phyloP scores from a whole-genome alignment of 306 rosid genomes.

The Trichosanthes cucumerina region DNA sequence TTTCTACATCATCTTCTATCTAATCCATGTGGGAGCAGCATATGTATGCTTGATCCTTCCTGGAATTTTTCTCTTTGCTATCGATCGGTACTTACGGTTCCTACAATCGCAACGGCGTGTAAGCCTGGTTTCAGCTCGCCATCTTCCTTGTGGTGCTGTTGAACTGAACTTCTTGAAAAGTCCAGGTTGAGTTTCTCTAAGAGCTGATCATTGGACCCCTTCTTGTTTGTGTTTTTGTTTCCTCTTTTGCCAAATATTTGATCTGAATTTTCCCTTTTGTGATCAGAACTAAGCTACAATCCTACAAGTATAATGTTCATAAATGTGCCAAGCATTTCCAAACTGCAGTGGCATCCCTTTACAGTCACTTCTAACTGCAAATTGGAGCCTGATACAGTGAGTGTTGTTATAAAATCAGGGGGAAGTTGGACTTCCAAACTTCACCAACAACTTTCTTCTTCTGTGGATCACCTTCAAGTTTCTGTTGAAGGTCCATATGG shows the following conservation, averaged over 20 bases:
- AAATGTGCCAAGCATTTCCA: slow-evolving; percentile 59
- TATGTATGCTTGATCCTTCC: slow-evolving; percentile 50
- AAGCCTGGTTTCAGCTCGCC: slow-evolving; percentile 37
- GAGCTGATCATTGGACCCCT: neutral
- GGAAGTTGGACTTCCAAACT: slow-evolving; percentile 60
- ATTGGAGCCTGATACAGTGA: slow-evolving; percentile 36
- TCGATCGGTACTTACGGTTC: slow-evolving; percentile 51
- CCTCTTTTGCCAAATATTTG: neutral
- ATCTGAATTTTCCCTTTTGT: neutral
- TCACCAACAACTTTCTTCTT: slow-evolving; percentile 29
- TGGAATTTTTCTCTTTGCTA: slow-evolving; percentile 52
- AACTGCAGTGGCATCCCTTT: slow-evolving; percentile 81
- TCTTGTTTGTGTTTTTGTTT: neutral
- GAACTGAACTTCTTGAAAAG: slow-evolving; percentile 57
- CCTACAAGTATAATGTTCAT: slow-evolving; percentile 54
- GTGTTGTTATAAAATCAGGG: slow-evolving; percentile 36
- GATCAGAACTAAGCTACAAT: slow-evolving; percentile 41
- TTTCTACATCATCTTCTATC: slow-evolving; percentile 46
- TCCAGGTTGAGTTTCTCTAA: slow-evolving; percentile 17
- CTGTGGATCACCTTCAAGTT: slow-evolving; percentile 34
- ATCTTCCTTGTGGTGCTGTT: slow-evolving; percentile 34
- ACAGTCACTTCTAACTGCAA: slow-evolving; percentile 49
- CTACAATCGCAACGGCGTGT: slow-evolving; percentile 42
- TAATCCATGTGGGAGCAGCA: slow-evolving; percentile 41
- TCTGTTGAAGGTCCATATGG: slow-evolving; percentile 93